A percentile compares a stretch with the other conserved stretches of the same genome.
phyloP scores from a whole-genome alignment of 345 rosid species.

The Populus ilicifolia region DNA sequence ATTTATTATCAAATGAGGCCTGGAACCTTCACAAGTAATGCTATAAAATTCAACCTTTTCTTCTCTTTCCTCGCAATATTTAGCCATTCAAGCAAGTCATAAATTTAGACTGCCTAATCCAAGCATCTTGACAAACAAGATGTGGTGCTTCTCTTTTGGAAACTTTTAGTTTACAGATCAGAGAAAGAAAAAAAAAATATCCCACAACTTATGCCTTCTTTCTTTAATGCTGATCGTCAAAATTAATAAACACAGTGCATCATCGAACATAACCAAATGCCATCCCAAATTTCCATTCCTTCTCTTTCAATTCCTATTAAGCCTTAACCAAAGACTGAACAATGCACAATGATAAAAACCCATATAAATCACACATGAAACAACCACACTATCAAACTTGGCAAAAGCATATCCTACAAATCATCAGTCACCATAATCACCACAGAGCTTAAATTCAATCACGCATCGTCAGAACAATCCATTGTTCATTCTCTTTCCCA shows the following conservation, averaged over 20 bases:
- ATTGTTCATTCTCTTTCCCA: background rate
- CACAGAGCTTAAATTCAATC: background rate
- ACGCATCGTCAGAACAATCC: background rate
- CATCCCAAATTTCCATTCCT: background rate
- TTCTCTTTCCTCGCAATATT: background rate
- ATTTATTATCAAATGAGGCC: background rate
- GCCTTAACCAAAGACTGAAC: background rate
- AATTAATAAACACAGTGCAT: constrained; percentile 6
- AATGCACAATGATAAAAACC: background rate
- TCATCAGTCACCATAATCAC: constrained; percentile 1
- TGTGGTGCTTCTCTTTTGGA: background rate
- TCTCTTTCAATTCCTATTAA: background rate
- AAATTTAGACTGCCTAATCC: background rate
- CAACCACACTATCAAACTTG: background rate
- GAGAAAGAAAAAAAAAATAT: background rate
- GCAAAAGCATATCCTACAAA: background rate
- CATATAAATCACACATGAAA: background rate
- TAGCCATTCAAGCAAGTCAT: background rate
- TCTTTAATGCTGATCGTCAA: background rate
- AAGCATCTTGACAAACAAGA: background rate
- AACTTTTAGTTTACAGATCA: background rate
- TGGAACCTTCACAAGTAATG: background rate
- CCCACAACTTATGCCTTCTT: background rate
- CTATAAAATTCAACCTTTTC: background rate
- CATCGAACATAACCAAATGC: background rate